A percentile compares a stretch with the other conserved stretches of the same genome.
These are phyloP conservation scores for Polytrichum formosum DNA, from an alignment of 225 moss, liverwort and hornwort genomes.

Conservation along the genomic window DNA sequence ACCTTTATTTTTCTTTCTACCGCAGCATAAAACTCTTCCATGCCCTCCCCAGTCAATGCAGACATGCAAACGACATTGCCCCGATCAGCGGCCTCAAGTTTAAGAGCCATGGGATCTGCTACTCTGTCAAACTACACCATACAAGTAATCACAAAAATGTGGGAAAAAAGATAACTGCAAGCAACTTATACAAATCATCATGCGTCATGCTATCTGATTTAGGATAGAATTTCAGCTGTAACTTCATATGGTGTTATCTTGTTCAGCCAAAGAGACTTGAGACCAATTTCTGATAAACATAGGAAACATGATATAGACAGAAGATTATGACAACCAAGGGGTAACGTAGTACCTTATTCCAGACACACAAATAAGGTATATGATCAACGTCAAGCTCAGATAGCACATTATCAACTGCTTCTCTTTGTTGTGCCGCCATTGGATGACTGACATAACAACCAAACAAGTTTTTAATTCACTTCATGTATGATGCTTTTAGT, in stretches of 20 bases:
- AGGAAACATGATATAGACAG: not conserved
- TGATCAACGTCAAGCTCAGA: constrained; percentile 76
- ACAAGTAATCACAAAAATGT: not conserved
- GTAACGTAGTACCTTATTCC: constrained; percentile 79
- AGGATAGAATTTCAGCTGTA: too few relatives aligned
- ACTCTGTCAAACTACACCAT: constrained; percentile 75
- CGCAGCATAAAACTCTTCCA: constrained; percentile 62
- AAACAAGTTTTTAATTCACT: too few relatives aligned
- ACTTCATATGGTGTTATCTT: too few relatives aligned
- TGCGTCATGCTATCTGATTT: too few relatives aligned
- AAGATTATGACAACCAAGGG: not conserved
- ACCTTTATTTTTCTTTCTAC: constrained; percentile 88
- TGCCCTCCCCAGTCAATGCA: constrained; percentile 91
- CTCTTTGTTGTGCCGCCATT: constrained; percentile 89
- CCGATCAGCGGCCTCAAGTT: constrained; percentile 60
- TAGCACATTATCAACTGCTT: constrained; percentile 78
- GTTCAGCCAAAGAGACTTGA: too few relatives aligned
- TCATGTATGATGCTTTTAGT: too few relatives aligned
- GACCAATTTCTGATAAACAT: not conserved
- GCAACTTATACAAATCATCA: too few relatives aligned
- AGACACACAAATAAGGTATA: constrained; percentile 81
- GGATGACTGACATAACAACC: constrained; percentile 61
- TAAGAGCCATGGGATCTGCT: constrained; percentile 50
- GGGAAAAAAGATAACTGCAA: not conserved
- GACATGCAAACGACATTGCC: constrained; percentile 81